A percentile compares a stretch with the other conserved stretches of the same genome.
phyloP scores from a whole-genome alignment of 148 eudicot species.

The Chenopodium berlandieri region DNA sequence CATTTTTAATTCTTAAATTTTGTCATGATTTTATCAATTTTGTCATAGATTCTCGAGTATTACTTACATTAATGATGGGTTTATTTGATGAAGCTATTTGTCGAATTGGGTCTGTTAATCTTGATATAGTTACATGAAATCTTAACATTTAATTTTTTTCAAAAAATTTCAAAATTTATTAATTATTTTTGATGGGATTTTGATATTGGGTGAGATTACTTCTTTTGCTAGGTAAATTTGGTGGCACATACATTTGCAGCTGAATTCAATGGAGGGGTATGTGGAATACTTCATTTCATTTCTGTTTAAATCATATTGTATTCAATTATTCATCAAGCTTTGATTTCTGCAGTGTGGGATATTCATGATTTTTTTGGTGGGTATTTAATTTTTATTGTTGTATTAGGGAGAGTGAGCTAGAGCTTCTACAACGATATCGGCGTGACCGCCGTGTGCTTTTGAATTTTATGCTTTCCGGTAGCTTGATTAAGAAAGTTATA shows the following conservation, averaged over 20 bases:
- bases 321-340: not conserved
- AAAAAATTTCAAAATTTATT: too few relatives aligned
- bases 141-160: not conserved
- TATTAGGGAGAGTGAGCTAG: slow-evolving; percentile 69
- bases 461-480: slow-evolving; percentile 84
- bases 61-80: not conserved
- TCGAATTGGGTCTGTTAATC: not conserved
- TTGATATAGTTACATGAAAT: not conserved
- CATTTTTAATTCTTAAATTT: not conserved
- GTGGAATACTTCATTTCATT: not conserved
- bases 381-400: not conserved
- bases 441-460: slow-evolving; percentile 86
- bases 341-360: not conserved
- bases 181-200: not conserved
- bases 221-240: slow-evolving; percentile 1
- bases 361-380: not conserved
- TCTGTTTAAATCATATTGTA: not conserved
- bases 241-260: slow-evolving; percentile 11
- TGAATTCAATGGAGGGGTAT: slow-evolving; percentile 34
- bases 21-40: not conserved
- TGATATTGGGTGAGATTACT: not conserved
- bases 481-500: slow-evolving; percentile 88
- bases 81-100: not conserved
- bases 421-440: slow-evolving; percentile 75
- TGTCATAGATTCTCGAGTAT: not conserved